Percentiles rank a stretch among this genome's conserved stretches.
Conservation (phyloP, 1,139 yeast genomes). For the Entelexis sorbosivorans region DNA sequence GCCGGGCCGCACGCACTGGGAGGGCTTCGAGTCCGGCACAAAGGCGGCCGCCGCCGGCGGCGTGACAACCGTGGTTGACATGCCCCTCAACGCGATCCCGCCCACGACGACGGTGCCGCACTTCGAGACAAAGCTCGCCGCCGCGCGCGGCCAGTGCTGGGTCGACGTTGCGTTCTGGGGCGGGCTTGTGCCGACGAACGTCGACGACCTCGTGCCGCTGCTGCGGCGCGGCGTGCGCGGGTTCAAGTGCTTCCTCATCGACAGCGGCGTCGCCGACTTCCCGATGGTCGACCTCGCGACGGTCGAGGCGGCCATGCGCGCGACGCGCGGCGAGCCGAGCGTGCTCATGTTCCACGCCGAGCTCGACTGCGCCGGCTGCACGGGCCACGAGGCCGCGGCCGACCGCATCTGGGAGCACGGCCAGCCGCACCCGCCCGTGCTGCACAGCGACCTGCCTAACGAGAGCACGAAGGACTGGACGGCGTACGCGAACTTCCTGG, state of each 20-base stretch:
- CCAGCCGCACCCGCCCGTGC: conserved; percentile 8
- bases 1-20: conserved; percentile 94
- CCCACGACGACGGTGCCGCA: conserved; percentile 82
- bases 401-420: neutral
- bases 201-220: conserved; percentile 54
- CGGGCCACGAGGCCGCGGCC: neutral
- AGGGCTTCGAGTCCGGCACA: conserved; percentile 88
- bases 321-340: conserved; percentile 51
- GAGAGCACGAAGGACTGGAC: conserved; percentile 26
- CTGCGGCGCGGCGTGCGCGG: conserved; percentile 82
- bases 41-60: conserved; percentile 91
- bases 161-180: conserved; percentile 97
- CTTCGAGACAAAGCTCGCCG: conserved; percentile 58
- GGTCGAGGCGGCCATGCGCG: conserved; percentile 53
- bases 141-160: conserved; percentile 77
- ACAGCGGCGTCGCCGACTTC: conserved; percentile 88
- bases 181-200: conserved; percentile 72
- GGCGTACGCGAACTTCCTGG: conserved; percentile 63
- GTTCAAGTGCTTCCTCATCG: conserved; percentile 81
- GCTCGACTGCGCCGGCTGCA: conserved; percentile 38
- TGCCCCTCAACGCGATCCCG: conserved; percentile 93
- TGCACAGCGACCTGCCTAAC: neutral
- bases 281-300: conserved; percentile 62
- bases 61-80: conserved; percentile 87
- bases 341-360: conserved; percentile 90